Conservation (phyloP, 164 flowering plant species). For the Vitis rotundifolia region DNA sequence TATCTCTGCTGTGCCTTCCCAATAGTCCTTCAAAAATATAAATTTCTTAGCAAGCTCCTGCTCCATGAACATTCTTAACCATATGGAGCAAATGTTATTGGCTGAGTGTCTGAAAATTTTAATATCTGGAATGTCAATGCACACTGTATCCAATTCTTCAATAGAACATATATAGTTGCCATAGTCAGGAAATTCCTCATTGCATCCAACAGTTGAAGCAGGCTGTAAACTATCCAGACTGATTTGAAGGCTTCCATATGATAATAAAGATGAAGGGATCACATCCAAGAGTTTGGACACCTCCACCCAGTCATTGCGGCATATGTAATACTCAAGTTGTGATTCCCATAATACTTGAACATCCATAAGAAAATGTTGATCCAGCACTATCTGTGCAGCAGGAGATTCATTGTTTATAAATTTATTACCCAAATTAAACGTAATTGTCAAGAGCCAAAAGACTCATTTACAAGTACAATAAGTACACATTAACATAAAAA, state of each 20-base stretch:
- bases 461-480: too few species aligned
- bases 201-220: slow-evolving; percentile 30
- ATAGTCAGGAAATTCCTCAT: slow-evolving; percentile 33
- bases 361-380: slow-evolving; percentile 74
- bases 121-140: slow-evolving; percentile 58
- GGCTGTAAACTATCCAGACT: slow-evolving; percentile 52
- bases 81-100: slow-evolving; percentile 52
- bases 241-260: slow-evolving; percentile 64
- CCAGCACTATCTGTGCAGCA: slow-evolving; percentile 74
- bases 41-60: slow-evolving; percentile 74
- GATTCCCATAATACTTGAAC: slow-evolving; percentile 86
- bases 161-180: slow-evolving; percentile 46
- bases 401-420: neutral
- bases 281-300: slow-evolving; percentile 64
- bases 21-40: slow-evolving; percentile 73
- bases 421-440: too few species aligned
- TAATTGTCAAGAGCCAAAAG: too few species aligned
- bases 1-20: slow-evolving; percentile 74
- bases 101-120: slow-evolving; percentile 51
- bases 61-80: slow-evolving; percentile 74
- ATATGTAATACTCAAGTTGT: slow-evolving; percentile 77
- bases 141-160: slow-evolving; percentile 68
- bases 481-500: too few species aligned
- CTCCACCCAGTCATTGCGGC: slow-evolving; percentile 83
- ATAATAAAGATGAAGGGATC: slow-evolving; percentile 61